Percentiles rank a stretch among this genome's conserved stretches.
These are phyloP conservation scores for Penicillium sp. DNA, from an alignment of 2,329 filamentous ascomycete genomes.

Conservation along the genomic window DNA sequence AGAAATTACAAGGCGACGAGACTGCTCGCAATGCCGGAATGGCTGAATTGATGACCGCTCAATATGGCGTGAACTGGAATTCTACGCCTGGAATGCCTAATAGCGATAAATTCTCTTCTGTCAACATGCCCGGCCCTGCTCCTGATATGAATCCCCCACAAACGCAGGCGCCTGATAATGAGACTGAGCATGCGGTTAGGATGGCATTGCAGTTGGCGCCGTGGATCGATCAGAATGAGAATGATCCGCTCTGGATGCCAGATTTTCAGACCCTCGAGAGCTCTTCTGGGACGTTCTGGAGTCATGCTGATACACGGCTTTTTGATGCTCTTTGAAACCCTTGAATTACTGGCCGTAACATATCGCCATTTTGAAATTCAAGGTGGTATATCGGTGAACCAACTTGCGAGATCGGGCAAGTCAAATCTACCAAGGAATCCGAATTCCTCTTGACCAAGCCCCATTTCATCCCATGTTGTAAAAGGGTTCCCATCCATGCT, in stretches of 20 bases:
- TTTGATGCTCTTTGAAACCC: constrained; percentile 30
- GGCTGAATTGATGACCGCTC: constrained; percentile 44
- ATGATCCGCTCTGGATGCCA: constrained; percentile 41
- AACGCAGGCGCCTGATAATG: constrained; percentile 20
- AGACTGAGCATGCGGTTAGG: constrained; percentile 36
- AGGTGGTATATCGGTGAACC: constrained; percentile 21
- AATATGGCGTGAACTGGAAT: constrained; percentile 25
- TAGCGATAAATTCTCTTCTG: constrained; percentile 15
- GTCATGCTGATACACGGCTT: constrained; percentile 26
- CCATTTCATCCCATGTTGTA: constrained; percentile 22
- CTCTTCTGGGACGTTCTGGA: constrained; percentile 33
- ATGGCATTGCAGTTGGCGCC: constrained; percentile 43
- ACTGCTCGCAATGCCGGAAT: constrained; percentile 37
- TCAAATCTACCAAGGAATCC: constrained; percentile 25
- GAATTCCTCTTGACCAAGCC: constrained; percentile 22
- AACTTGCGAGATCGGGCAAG: constrained; percentile 24
- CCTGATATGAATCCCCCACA: constrained; percentile 10
- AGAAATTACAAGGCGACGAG: constrained; percentile 45
- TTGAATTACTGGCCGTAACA: neutral
- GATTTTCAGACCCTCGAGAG: constrained; percentile 40
- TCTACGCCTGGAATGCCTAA: constrained; percentile 17
- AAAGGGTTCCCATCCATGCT: constrained; percentile 14
- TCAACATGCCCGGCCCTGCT: constrained; percentile 10
- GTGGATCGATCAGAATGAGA: constrained; percentile 42
- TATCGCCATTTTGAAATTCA: neutral